Conservation (phyloP, 345 rosid species). For the Eucalyptus dawsonii region DNA sequence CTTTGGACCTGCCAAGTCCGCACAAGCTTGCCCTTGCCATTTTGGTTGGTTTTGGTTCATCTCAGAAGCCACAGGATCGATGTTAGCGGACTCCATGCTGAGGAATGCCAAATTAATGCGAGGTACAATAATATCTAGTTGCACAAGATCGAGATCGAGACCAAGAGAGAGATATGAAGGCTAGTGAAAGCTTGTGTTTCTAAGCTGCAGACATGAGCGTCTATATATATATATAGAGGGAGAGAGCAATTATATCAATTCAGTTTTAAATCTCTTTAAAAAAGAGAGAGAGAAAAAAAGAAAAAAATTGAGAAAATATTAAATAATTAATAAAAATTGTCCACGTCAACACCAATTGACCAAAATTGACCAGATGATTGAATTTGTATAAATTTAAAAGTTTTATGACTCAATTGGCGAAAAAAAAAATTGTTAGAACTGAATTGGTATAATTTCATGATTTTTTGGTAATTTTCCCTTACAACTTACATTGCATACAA, state of each 20-base stretch:
- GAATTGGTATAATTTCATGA: too few species aligned
- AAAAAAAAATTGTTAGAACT: too few species aligned
- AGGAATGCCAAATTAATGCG: not conserved
- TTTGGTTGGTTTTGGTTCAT: not conserved
- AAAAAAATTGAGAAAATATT: too few species aligned
- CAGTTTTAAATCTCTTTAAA: too few species aligned
- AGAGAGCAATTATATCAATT: too few species aligned
- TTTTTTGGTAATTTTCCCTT: too few species aligned
- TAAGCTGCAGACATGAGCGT: not conserved
- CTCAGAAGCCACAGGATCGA: not conserved
- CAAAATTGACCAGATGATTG: accelerated
- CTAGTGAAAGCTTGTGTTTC: not conserved
- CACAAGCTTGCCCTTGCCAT: conserved; percentile 30
- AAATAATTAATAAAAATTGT: too few species aligned
- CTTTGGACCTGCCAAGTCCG: conserved; percentile 1
- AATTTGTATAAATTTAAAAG: too few species aligned
- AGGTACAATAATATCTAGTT: not conserved
- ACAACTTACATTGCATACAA: too few species aligned
- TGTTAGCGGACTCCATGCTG: not conserved
- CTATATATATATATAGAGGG: too few species aligned
- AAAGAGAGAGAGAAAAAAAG: not conserved
- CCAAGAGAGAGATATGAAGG: not conserved
- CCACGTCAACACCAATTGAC: accelerated
- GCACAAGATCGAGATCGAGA: not conserved
- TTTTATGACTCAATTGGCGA: too few species aligned